These are phyloP conservation scores for Wallacemonas sp. DNA, from an alignment of 208 protist genomes.

Conservation along the genomic window DNA sequence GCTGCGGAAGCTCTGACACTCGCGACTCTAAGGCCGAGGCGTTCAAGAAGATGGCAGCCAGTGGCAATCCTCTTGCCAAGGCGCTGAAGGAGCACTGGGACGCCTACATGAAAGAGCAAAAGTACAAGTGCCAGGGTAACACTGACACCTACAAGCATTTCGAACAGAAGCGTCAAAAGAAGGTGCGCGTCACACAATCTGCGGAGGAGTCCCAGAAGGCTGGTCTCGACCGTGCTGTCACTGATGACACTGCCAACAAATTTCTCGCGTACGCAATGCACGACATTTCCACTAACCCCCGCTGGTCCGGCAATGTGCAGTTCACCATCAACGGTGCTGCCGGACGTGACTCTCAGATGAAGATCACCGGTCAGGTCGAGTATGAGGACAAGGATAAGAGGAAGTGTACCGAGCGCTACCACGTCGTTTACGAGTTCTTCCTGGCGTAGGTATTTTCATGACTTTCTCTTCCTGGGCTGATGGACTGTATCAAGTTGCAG, in stretches of 20 bases:
- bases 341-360: constrained; percentile 62
- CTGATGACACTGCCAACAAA: constrained; percentile 79
- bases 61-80: constrained; percentile 18
- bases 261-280: constrained; percentile 51
- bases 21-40: constrained; percentile 6
- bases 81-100: constrained; percentile 13
- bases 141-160: constrained; percentile 21
- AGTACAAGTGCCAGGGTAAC: constrained; percentile 22
- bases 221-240: constrained; percentile 71
- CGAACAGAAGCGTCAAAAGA: neutral
- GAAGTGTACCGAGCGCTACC: constrained; percentile 65
- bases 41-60: constrained; percentile 6
- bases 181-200: neutral
- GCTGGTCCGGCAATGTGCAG: constrained; percentile 85
- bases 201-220: constrained; percentile 44
- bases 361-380: constrained; percentile 54
- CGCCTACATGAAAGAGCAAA: constrained; percentile 16
- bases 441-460: constrained; percentile 3
- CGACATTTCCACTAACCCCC: constrained; percentile 49
- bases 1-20: constrained; percentile 4
- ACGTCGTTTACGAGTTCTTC: constrained; percentile 60
- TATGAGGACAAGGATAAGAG: constrained; percentile 62
- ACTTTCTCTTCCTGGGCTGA: too few relatives aligned
- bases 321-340: constrained; percentile 63
- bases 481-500: too few relatives aligned